Percentiles rank a stretch among this genome's conserved stretches.
These are phyloP conservation scores for Cryptosporidium viatorum DNA, from an alignment of 169 alveolate genomes.

Conservation along the genomic window DNA sequence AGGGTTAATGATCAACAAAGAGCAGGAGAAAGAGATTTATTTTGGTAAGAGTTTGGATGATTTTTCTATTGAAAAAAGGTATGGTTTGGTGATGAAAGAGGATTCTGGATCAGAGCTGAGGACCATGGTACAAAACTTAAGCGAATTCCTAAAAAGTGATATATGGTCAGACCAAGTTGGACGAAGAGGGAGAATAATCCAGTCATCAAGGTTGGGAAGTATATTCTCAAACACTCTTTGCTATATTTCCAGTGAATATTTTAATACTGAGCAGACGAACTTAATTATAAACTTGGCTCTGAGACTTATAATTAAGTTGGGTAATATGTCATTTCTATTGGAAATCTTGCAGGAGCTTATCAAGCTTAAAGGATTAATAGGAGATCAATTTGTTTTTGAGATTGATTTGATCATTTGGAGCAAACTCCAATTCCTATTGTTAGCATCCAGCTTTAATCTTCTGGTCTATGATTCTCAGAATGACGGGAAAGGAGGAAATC, in stretches of 20 bases:
- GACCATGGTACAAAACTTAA: background rate
- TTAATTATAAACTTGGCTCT: slow-evolving; percentile 7
- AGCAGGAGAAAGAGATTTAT: slow-evolving; percentile 5
- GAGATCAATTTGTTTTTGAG: background rate
- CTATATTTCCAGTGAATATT: slow-evolving; percentile 14
- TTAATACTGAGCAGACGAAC: slow-evolving; percentile 33
- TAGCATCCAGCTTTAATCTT: slow-evolving; percentile 17
- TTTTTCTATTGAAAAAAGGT: background rate
- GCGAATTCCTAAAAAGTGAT: background rate
- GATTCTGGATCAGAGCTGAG: slow-evolving; percentile 26
- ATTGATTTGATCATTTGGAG: slow-evolving; percentile 34
- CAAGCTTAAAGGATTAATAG: background rate
- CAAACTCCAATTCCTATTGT: slow-evolving; percentile 5
- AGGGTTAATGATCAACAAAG: background rate
- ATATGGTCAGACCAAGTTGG: background rate
- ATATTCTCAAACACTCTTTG: background rate
- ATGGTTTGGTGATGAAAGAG: background rate
- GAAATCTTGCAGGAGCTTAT: slow-evolving; percentile 4
- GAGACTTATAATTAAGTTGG: slow-evolving; percentile 10
- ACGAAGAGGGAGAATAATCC: background rate
- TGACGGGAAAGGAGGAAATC: background rate
- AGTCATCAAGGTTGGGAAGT: background rate
- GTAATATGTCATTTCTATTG: slow-evolving; percentile 20
- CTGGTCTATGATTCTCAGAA: background rate
- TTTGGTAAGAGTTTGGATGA: background rate